Evolutionary conservation across 352 stramenopile genomes (phyloP).

Genomic region (Phytopythium montanum): DNA sequence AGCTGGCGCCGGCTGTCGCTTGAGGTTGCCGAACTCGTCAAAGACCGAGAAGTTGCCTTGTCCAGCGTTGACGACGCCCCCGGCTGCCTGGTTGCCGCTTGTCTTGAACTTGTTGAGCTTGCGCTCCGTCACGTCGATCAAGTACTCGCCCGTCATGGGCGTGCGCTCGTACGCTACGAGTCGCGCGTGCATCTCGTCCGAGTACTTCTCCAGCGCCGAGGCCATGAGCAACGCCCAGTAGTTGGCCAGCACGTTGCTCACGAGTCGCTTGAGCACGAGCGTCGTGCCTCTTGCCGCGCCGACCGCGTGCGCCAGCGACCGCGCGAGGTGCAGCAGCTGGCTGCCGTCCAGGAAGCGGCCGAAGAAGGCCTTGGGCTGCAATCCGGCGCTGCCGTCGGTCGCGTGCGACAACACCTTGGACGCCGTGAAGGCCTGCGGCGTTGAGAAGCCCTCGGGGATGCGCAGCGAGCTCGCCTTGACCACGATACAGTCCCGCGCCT

Average conservation of each 20-base stretch:
- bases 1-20: conserved; percentile 31
- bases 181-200: conserved; percentile 52
- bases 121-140: conserved; percentile 66
- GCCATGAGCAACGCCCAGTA: conserved; percentile 65
- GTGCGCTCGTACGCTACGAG: conserved; percentile 56
- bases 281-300: conserved; percentile 18
- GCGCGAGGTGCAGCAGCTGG: conserved; percentile 44
- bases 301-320: conserved; percentile 45
- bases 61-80: conserved; percentile 42
- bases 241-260: conserved; percentile 53
- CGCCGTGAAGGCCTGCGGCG: conserved; percentile 42
- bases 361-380: conserved; percentile 62
- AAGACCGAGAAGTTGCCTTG: conserved; percentile 66
- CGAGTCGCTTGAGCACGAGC: conserved; percentile 56
- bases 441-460: conserved; percentile 20
- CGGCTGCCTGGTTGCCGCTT: conserved; percentile 27
- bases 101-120: conserved; percentile 50
- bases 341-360: conserved; percentile 52
- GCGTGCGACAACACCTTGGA: conserved; percentile 55
- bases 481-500: conserved; percentile 48
- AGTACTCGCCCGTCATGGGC: conserved; percentile 53
- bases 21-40: conserved; percentile 80
- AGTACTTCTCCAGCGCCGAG: conserved; percentile 53
- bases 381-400: conserved; percentile 24
- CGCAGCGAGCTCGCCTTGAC: conserved; percentile 53